A percentile compares a stretch with the other conserved stretches of the same genome.
phyloP scores from a whole-genome alignment of 805 yeast species.

The Wickerhamomyces kurtzmanii region DNA sequence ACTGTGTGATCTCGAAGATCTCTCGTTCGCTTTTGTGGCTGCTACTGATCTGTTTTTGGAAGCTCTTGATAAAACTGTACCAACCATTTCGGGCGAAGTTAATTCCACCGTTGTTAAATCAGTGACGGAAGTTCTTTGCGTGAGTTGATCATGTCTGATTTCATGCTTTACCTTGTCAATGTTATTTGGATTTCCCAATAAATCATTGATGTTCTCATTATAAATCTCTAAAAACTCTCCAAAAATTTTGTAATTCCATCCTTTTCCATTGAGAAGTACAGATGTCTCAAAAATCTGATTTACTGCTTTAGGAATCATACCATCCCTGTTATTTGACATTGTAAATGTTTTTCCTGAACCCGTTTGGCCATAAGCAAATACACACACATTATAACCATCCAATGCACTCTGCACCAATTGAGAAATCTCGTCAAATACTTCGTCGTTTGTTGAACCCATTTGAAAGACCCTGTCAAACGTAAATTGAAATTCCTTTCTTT shows the following conservation, averaged over 20 bases:
- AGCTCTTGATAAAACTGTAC: slow-evolving; percentile 41
- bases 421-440: slow-evolving; percentile 75
- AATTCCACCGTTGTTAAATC: slow-evolving; percentile 45
- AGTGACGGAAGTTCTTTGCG: slow-evolving; percentile 47
- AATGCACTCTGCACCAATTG: slow-evolving; percentile 78
- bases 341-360: slow-evolving; percentile 93
- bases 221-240: slow-evolving; percentile 88
- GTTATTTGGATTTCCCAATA: slow-evolving; percentile 27
- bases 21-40: slow-evolving; percentile 67
- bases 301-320: slow-evolving; percentile 76
- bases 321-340: slow-evolving; percentile 64
- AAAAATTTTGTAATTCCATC: slow-evolving; percentile 51
- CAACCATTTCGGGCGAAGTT: slow-evolving; percentile 36
- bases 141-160: slow-evolving; percentile 56
- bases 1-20: slow-evolving; percentile 88
- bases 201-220: slow-evolving; percentile 72
- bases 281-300: slow-evolving; percentile 57
- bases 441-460: slow-evolving; percentile 39
- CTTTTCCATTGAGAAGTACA: slow-evolving; percentile 33
- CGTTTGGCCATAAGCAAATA: slow-evolving; percentile 96
- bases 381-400: slow-evolving; percentile 87
- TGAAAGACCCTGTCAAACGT: slow-evolving; percentile 81
- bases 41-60: slow-evolving; percentile 64
- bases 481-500: slow-evolving; percentile 34
- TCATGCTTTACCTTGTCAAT: slow-evolving; percentile 37